Base-by-base conservation (phyloP, 2,329 filamentous ascomycete species). In the Alternaria brassicicola region DNA sequence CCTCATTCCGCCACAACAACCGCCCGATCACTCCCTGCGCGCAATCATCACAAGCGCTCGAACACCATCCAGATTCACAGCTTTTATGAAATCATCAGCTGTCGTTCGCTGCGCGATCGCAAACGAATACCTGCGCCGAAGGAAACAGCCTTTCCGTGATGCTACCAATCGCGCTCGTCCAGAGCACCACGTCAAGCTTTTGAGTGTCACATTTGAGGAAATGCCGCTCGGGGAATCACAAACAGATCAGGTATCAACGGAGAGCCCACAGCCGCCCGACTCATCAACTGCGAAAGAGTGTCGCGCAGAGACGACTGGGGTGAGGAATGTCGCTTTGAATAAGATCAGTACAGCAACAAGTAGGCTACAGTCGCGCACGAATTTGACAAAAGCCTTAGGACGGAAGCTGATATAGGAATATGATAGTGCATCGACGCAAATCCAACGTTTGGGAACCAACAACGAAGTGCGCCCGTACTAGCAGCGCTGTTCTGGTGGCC, bases 1-100 rank as follows among this genome's bases (percentile, higher is more conserved):
- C 21, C 17, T 57, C 58, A 55, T 33, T 48, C 35, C 52, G 54
- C 38, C 54, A 55, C 52, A 33, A 57, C 55, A 48, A 52, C 23
- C 43, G 41, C 49, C 28, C 57, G 35, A 46, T 25, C 39, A 36
- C 45, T 38, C 19, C 28, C 31, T 35, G 19, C 50, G 25, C 41
- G 48, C 46, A n/a, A 25, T 55, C 28, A 26, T 35, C 15, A 50
- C 52, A 52, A 48, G 49, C 50, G 25, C 62, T 26, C 47, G 49
- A 23, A 41, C 35, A 6, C 52, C 47, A 9, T 36, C 31, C 15
- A 21, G n/a, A 33, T 51, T 59, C 33, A 58, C 51, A 48, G 35
- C 36, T 26, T 31, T 57, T 19, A 67, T 68, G 68, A 64, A 62
- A 19, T 54, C 42, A 28, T 56, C 57, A 15, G 59, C 50, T n/a